These are phyloP conservation scores for Solanum neorickii DNA, from an alignment of 257 asterid species.

Conservation along the genomic window DNA sequence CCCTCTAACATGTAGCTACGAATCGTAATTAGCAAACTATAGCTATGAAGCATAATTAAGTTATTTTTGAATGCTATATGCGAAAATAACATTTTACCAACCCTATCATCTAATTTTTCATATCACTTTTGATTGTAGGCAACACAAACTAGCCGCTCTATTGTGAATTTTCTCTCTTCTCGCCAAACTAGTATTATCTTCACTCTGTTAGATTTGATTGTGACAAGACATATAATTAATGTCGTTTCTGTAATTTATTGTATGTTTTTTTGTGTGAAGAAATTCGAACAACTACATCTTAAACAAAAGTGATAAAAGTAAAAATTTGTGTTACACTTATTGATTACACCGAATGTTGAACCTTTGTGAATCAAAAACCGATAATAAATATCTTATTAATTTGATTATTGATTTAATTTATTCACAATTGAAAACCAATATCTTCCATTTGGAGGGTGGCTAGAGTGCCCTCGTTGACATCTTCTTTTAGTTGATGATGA, in stretches of 20 bases:
- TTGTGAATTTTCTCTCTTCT: not conserved
- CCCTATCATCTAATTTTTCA: not conserved
- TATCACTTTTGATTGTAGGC: not conserved
- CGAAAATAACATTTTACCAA: not conserved
- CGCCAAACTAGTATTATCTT: not conserved
- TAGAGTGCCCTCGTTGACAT: not conserved
- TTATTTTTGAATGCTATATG: not conserved
- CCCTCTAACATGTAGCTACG: not conserved
- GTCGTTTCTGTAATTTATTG: not conserved
- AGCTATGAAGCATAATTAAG: not conserved
- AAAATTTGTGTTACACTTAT: not conserved
- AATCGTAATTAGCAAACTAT: too few species aligned
- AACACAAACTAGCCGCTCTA: not conserved
- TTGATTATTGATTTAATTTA: not conserved
- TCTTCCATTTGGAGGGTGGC: not conserved
- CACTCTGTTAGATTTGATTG: not conserved
- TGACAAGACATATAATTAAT: not conserved
- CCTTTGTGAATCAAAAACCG: accelerated
- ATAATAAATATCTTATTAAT: too few species aligned
- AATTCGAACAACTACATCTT: not conserved
- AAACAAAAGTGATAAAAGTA: not conserved
- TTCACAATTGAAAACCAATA: not conserved
- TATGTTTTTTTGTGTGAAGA: not conserved
- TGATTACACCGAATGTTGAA: too few species aligned
- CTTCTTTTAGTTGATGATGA: not conserved